Base-by-base conservation (phyloP, 176 grass and related monocot species). In the Triticum dicoccoides region DNA sequence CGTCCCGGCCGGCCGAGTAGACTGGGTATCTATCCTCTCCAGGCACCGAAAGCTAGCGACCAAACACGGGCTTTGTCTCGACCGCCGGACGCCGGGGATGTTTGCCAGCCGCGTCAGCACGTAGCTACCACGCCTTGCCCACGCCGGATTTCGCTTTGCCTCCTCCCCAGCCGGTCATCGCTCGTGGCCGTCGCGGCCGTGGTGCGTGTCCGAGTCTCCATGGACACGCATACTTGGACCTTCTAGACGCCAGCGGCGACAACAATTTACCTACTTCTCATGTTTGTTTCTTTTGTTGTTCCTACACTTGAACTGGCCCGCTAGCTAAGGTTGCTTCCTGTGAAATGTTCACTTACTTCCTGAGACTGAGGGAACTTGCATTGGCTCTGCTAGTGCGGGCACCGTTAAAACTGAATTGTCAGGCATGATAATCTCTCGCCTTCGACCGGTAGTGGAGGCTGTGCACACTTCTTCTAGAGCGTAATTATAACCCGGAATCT, bases 331-430 rank as follows among this genome's bases (percentile, higher is more conserved):
- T 47, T 13, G 44, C 11, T 47, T 67, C 17, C 62, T 68, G 79
- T n/a, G 8, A 33, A 4, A 38, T 34, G 2, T 9, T 47, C 37
- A 24, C 49, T 51, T 12, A 47, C 47, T 14, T 1, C 4, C 47
- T 15, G 10, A 42, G 39, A 42, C 8, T 42, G 8, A 42, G 39
- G 11, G 11, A 47, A 11, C 13, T 44, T 44, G 42, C 10, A 11
- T 11, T 44, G 41, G 41, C 41, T 10, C 10, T 0, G 37, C 33
- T 52, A 29, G 87, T 80, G 91, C 89, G 91, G 80, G 11, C 87
- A 88, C 89, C 89, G 91, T 93, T 93, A 93, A 84, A 88, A 91
- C 89, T 93, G 84, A 93, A 3, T 65, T 93, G 41, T 91, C 89
- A 83, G 12, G 12, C 12, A 49, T 14, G 63, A 52, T 74, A 30